Evolutionary conservation across 257 asterid genomes (phyloP).

Genomic region (Solanum paucissectum): DNA sequence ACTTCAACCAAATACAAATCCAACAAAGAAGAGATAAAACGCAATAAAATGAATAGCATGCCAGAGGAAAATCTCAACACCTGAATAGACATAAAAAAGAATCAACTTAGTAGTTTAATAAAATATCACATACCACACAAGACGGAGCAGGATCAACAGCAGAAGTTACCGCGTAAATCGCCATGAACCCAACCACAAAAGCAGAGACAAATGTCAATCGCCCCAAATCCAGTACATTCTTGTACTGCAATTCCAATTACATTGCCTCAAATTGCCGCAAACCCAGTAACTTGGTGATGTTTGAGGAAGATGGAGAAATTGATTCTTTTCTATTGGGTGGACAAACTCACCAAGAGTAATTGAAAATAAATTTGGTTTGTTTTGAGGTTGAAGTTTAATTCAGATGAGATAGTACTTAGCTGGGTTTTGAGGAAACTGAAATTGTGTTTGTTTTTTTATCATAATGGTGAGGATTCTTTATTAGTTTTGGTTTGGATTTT

Average conservation of each 20-base stretch:
- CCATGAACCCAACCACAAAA: neutral
- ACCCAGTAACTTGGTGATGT: neutral
- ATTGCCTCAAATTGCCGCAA: neutral
- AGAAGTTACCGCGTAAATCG: constrained; percentile 67
- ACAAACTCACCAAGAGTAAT: neutral
- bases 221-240: neutral
- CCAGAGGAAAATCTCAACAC: constrained; percentile 91
- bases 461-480: no score
- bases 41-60: constrained; percentile 90
- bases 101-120: constrained; percentile 61
- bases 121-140: constrained; percentile 62
- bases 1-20: constrained; percentile 42
- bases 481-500: no score
- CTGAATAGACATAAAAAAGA: constrained; percentile 83
- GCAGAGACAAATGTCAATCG: neutral
- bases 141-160: constrained; percentile 72
- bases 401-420: neutral
- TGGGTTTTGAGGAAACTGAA: no score
- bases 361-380: neutral
- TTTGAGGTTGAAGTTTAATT: neutral
- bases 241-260: neutral
- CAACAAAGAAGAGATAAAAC: constrained; percentile 78
- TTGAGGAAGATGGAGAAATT: neutral
- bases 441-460: no score
- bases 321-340: neutral